A percentile compares a stretch with the other conserved stretches of the same genome.
These are phyloP conservation scores for Orbilia blumenaviensis DNA, from an alignment of 2,329 filamentous ascomycete species.

Conservation along the genomic window DNA sequence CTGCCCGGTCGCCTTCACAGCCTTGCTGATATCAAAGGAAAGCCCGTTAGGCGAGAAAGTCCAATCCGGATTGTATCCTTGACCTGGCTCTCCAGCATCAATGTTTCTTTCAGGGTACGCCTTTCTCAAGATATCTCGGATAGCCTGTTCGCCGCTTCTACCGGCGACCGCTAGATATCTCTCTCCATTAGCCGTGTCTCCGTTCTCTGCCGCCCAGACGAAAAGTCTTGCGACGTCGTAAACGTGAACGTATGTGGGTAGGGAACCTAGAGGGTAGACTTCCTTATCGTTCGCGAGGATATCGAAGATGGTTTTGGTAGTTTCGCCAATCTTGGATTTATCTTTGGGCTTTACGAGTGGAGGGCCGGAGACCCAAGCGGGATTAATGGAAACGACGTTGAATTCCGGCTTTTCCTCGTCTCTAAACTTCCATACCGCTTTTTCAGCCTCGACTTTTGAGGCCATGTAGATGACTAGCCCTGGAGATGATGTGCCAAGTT, in stretches of 20 bases:
- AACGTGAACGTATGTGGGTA: slow-evolving; percentile 62
- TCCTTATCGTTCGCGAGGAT: slow-evolving; percentile 60
- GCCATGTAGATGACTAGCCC: slow-evolving; percentile 62
- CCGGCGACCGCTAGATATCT: slow-evolving; percentile 61
- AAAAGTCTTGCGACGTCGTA: slow-evolving; percentile 63
- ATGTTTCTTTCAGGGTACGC: slow-evolving; percentile 61
- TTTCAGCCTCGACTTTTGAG: slow-evolving; percentile 74
- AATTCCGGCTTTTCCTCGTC: slow-evolving; percentile 61
- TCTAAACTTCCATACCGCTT: slow-evolving; percentile 71
- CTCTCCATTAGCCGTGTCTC: slow-evolving; percentile 61
- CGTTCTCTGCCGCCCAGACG: slow-evolving; percentile 61
- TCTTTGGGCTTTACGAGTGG: slow-evolving; percentile 60
- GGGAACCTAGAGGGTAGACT: slow-evolving; percentile 56
- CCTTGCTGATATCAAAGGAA: slow-evolving; percentile 58
- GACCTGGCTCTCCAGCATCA: slow-evolving; percentile 60
- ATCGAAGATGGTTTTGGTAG: slow-evolving; percentile 59
- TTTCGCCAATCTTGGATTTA: slow-evolving; percentile 59
- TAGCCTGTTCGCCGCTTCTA: slow-evolving; percentile 60
- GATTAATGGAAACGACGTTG: slow-evolving; percentile 62
- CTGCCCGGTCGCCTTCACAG: slow-evolving; percentile 57
- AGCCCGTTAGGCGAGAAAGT: slow-evolving; percentile 51
- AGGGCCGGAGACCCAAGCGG: slow-evolving; percentile 63
- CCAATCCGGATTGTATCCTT: slow-evolving; percentile 60
- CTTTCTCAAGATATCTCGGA: slow-evolving; percentile 62
- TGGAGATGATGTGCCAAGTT: slow-evolving; percentile 50